Evolutionary conservation across 2,329 filamentous ascomycete species (phyloP), one percentile per base, ranked within the genome.

Genomic region (Exophiala sp.): DNA sequence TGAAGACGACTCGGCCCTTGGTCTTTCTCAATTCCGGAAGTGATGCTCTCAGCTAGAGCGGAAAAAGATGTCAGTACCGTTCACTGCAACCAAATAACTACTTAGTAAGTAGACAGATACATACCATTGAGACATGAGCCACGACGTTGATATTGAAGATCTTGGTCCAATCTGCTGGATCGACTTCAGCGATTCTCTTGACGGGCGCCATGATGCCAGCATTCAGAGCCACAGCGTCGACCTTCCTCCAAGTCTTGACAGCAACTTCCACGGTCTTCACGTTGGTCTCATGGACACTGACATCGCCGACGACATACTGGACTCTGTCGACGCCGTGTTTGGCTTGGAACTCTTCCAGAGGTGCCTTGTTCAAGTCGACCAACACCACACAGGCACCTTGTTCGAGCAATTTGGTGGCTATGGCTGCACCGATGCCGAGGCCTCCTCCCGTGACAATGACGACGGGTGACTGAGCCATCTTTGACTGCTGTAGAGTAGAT

Each of bases 1-100:
- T 80, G 63, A 93, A 82, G 9, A 95, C 69, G 30, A 95, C 82
- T 51, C 78, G 78, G 2, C 89, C 89, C 21, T 82, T 75, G 2
- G 77, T 74, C 57, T 79, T 37, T 32, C 23, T 13, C 19, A 35
- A 22, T 14, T 34, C 29, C 3, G 27, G 43, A 18, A 45, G 27
- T 21, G 16, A 5, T 6, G n/a, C n/a, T 19, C 19, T 37, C 14
- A 37, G 14, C 34, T 37, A 27, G 6, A 27, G 24, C 10, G n/a
- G n/a, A n/a, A n/a, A n/a, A n/a, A n/a, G n/a, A n/a, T n/a, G n/a
- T n/a, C n/a, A n/a, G n/a, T n/a, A n/a, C n/a, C n/a, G n/a, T n/a
- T n/a, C n/a, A n/a, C n/a, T n/a, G n/a, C n/a, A n/a, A n/a, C n/a
- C n/a, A n/a, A n/a, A n/a, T 10, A 27, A 27, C 24, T 27, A 10